Base-by-base conservation (phyloP, 2,329 filamentous ascomycete genomes). In the Parascedosporium putredinis region DNA sequence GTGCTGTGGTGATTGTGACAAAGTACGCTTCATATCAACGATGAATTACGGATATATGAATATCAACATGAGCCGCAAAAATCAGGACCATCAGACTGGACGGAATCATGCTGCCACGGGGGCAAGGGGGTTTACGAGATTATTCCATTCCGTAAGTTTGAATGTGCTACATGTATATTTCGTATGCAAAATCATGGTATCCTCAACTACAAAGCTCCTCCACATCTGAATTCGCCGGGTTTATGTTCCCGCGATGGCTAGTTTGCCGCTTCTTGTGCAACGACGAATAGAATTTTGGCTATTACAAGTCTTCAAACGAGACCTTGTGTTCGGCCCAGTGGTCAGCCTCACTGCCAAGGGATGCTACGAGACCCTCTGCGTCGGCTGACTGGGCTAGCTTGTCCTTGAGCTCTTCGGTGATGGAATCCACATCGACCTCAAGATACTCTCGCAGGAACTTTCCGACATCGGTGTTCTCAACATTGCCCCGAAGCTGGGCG, bases 401-500 rank as follows among this genome's bases (percentile, higher is more conserved):
- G 54, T 81, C 68, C 57, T 73, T 76, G 42, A 98, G 68, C 64
- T 93, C 83, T 59, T 79, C 71, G 1, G 90, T 96, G 50, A 97
- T 80, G 27, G 73, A 72, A 1, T 87, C 78, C 2, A 95, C 79
- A 61, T 96, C 83, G 1, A 97, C 79, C 45, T 78, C 78, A 0
- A 98, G 76, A 60, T 93, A 98, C 7, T 81, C 70, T 6, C 80
- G 72, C 51, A 98, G 67, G 64, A 96, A 98, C 42, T 77, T 71
- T 29, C 93, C 93, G 1, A 98, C 76, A 23, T 97, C 89, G 0
- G 84, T 97, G 63, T 98, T 98, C 71, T 98, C 93, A 50, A 94
- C 83, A 64, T 97, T 97, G 6, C 91, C 91, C 3, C 79, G 70
- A 5, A 95, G 73, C 12, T 75, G 72, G 40, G 78, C 74, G 1